Evolutionary conservation across 257 asterid genomes (phyloP).

Genomic region (Ligustrum vulgare): DNA sequence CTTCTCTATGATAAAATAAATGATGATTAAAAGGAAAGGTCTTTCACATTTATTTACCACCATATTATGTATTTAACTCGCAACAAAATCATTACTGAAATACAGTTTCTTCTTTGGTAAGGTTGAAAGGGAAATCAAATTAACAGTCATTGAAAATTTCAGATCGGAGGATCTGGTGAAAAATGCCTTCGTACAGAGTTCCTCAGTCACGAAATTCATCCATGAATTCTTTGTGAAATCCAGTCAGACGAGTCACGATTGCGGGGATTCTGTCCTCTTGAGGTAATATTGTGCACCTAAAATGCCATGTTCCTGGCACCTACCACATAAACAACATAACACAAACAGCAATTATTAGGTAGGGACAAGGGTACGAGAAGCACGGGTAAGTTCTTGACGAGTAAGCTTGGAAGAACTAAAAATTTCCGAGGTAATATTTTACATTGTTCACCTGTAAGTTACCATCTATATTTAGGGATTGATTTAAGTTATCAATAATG

Average conservation of each 20-base stretch:
- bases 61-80: neutral
- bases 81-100: neutral
- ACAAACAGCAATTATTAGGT: neutral
- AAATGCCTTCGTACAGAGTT: neutral
- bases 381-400: neutral
- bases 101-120: neutral
- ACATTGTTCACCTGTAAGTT: too few relatives aligned
- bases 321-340: constrained; percentile 12
- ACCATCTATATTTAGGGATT: too few relatives aligned
- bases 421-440: too few relatives aligned
- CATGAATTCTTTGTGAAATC: constrained; percentile 79
- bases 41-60: neutral
- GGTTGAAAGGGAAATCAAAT: neutral
- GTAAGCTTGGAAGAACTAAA: neutral
- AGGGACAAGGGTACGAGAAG: neutral
- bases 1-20: neutral
- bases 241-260: constrained; percentile 64
- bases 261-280: constrained; percentile 91
- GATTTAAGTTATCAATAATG: too few relatives aligned
- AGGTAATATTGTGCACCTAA: constrained; percentile 93
- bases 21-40: neutral
- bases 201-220: constrained; percentile 63
- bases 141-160: neutral
- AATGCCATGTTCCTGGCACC: constrained; percentile 94
- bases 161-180: neutral